Percentiles rank a stretch among this genome's conserved stretches.
Evolutionary conservation across 2,329 filamentous ascomycete genomes (phyloP).

Genomic region (Zopfia rhizophila): DNA sequence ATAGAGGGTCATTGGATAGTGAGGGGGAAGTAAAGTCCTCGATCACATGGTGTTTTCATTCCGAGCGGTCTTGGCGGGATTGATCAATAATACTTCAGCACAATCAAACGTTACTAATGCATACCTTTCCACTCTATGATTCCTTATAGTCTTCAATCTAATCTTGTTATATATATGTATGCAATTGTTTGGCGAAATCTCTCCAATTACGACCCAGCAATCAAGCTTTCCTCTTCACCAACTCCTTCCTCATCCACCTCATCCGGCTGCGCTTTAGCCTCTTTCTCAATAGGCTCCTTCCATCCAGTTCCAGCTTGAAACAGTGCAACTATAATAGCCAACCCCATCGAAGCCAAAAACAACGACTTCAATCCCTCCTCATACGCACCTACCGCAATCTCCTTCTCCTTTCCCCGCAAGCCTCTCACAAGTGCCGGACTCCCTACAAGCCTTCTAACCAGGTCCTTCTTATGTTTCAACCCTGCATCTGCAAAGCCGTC

Average conservation of each 20-base stretch:
- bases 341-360: conserved; percentile 62
- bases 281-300: conserved; percentile 49
- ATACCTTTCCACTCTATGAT: too few species aligned
- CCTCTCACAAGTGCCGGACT: conserved; percentile 66
- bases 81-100: too few species aligned
- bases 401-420: conserved; percentile 61
- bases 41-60: too few species aligned
- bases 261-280: conserved; percentile 13
- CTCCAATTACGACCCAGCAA: conserved; percentile 33
- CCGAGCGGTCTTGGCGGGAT: too few species aligned
- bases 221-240: conserved; percentile 32
- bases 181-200: too few species aligned
- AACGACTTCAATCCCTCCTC: conserved; percentile 63
- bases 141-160: too few species aligned
- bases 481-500: conserved; percentile 64
- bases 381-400: conserved; percentile 65
- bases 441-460: conserved; percentile 67
- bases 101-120: too few species aligned
- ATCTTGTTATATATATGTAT: too few species aligned
- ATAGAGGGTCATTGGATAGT: too few species aligned
- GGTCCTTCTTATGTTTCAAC: conserved; percentile 50
- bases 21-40: too few species aligned
- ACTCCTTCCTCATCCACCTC: conserved; percentile 12
- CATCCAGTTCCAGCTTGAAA: conserved; percentile 70
- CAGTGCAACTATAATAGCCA: conserved; percentile 61